Evolutionary conservation across 2,329 filamentous ascomycete species (phyloP), one percentile per base, ranked within the genome.

Genomic region (Ophiostoma sp.): DNA sequence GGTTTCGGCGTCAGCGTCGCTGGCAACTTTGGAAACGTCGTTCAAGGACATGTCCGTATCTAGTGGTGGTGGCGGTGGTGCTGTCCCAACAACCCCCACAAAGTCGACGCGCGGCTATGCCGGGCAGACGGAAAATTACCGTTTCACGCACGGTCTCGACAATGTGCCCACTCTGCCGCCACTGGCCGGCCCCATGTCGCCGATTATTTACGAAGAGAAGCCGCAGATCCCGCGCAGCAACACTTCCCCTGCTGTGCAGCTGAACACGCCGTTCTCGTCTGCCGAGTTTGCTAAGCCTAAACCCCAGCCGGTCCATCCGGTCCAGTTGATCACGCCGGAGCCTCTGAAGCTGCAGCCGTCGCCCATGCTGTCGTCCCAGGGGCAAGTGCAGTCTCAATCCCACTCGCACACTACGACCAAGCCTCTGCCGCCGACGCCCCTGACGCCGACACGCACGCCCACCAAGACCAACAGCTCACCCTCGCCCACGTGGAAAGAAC

Each of bases 401-500:
- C 66, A 33, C 33, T 44, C 44, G 15, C 65, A 36, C 3, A 23
- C 11, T 2, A 17, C 57, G 39, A n/a, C 54, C 27, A 57, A 67
- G 23, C 48, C 66, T 11, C 64, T 66, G n/a, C 57, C 57, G 1
- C 33, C 44, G 6, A 41, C 67, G 2, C 62, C 72, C 1, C 17
- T 52, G 62, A 71, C 68, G 7, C 69, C 72, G 1, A 70, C 60
- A 1, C 71, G 67, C 27, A 74, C 70, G 0, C 69, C 71, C 6
- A 69, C 70, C 10, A 72, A 70, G 11, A 13, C 17, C 17, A 67
- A 7, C 27, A 36, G 62, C 0, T 44, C 65, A 1, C 35, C 69
- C 5, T 35, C 60, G 3, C 35, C 69, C 13, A 35, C 48, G 20
- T 83, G 82, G 81, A 78, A 77, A 35, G 80, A 82, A 15, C 74